Evolutionary conservation across 2,329 filamentous ascomycete species (phyloP).

Genomic region (Cladosporium sp.): DNA sequence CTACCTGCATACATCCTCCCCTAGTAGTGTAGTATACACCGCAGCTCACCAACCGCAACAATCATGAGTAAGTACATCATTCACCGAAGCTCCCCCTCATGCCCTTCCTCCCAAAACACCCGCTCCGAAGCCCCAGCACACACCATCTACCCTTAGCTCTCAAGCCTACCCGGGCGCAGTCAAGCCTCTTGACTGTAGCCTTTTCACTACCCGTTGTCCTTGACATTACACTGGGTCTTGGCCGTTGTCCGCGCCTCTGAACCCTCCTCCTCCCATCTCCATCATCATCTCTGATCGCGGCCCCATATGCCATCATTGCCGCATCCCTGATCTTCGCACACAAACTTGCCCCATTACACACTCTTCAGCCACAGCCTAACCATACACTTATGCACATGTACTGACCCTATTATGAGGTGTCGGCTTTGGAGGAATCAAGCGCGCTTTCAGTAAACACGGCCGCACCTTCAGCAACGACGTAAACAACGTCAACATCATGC

Average conservation of each 20-base stretch:
- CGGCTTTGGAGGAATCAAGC: slow-evolving; percentile 15
- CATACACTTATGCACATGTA: not conserved
- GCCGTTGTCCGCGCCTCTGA: not conserved
- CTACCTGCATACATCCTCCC: too few species aligned
- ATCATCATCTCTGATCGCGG: not conserved
- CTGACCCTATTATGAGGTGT: slow-evolving; percentile 12
- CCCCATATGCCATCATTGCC: slow-evolving; percentile 8
- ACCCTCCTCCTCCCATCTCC: not conserved
- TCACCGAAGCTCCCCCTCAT: slow-evolving; percentile 3
- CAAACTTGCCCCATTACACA: not conserved
- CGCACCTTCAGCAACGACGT: slow-evolving; percentile 20
- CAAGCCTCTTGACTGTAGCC: slow-evolving; percentile 7
- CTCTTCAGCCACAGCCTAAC: too few species aligned
- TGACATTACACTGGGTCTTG: slow-evolving; percentile 7
- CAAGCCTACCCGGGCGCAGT: slow-evolving; percentile 8
- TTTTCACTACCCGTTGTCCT: not conserved
- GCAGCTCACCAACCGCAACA: not conserved
- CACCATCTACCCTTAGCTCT: not conserved
- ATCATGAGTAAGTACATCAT: slow-evolving; percentile 12
- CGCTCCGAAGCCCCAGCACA: not conserved
- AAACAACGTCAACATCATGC: slow-evolving; percentile 12
- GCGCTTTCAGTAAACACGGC: slow-evolving; percentile 22
- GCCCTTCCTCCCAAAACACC: not conserved
- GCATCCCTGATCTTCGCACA: not conserved
- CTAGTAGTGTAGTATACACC: too few species aligned